phyloP scores from a whole-genome alignment of 1,139 yeast species.

The Zygosaccharomyces sapae region DNA sequence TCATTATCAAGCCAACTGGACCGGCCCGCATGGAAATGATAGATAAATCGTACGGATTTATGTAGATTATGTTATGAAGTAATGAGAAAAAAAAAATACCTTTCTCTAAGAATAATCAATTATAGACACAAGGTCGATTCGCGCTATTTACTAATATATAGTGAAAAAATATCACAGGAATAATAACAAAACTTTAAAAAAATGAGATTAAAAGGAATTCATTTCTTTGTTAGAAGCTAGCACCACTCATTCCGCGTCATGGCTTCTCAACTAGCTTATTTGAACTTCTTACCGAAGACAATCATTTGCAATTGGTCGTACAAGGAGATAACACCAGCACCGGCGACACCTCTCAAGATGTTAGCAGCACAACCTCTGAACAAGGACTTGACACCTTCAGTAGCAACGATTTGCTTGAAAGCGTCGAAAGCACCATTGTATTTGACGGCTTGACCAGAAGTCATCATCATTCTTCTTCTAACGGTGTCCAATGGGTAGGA shows the following conservation, averaged over 20 bases:
- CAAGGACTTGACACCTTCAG: slow-evolving; percentile 66
- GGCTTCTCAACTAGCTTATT: slow-evolving; percentile 32
- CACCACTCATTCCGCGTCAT: neutral
- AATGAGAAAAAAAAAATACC: neutral
- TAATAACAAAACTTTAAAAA: slow-evolving; percentile 4
- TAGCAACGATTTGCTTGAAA: slow-evolving; percentile 64
- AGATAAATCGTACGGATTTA: neutral
- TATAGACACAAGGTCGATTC: slow-evolving; percentile 5
- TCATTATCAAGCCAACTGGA: slow-evolving; percentile 7
- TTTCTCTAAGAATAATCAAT: neutral
- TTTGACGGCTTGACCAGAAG: slow-evolving; percentile 76
- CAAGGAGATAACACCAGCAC: slow-evolving; percentile 79
- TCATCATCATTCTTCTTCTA: slow-evolving; percentile 89
- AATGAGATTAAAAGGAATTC: neutral
- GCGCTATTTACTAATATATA: slow-evolving; percentile 7
- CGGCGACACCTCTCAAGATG: slow-evolving; percentile 84
- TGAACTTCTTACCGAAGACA: slow-evolving; percentile 69
- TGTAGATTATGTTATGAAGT: neutral
- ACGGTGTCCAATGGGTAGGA: slow-evolving; percentile 81
- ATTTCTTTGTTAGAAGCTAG: neutral
- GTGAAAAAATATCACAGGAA: slow-evolving; percentile 7
- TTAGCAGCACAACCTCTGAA: slow-evolving; percentile 87
- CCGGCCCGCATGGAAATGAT: slow-evolving; percentile 3
- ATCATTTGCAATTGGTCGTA: slow-evolving; percentile 74
- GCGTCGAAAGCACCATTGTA: slow-evolving; percentile 73